Evolutionary conservation across 1,139 yeast genomes (phyloP).

Genomic region (Scheffersomyces illinoinensis): DNA sequence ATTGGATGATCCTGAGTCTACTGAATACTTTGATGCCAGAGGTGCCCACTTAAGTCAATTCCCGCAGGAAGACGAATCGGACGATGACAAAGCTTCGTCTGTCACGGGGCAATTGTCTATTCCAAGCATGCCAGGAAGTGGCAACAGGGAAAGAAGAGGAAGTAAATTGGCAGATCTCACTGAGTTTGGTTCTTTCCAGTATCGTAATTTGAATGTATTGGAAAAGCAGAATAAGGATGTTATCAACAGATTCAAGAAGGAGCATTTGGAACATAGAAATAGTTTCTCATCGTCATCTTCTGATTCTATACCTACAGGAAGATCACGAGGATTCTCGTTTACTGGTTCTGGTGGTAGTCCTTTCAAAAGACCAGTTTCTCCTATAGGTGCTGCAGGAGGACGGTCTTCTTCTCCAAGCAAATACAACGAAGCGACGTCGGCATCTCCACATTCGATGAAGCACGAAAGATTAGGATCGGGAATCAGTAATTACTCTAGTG

Average conservation of each 20-base stretch:
- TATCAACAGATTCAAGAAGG: slow-evolving; percentile 79
- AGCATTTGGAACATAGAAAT: slow-evolving; percentile 62
- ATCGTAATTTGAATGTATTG: slow-evolving; percentile 82
- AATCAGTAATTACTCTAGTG: slow-evolving; percentile 35
- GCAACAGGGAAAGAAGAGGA: slow-evolving; percentile 60
- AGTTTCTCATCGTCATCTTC: slow-evolving; percentile 47
- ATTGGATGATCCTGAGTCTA: slow-evolving; percentile 78
- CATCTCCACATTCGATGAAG: slow-evolving; percentile 22
- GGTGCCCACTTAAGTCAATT: slow-evolving; percentile 77
- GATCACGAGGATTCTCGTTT: slow-evolving; percentile 44
- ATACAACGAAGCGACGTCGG: slow-evolving; percentile 4
- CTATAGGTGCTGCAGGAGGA: slow-evolving; percentile 11
- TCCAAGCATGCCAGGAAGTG: slow-evolving; percentile 10
- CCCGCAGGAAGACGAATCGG: slow-evolving; percentile 51
- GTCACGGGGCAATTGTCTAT: background rate
- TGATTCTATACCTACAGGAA: slow-evolving; percentile 36
- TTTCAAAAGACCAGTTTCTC: slow-evolving; percentile 38
- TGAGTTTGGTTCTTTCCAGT: slow-evolving; percentile 93
- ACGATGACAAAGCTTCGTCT: slow-evolving; percentile 14
- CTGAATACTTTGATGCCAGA: slow-evolving; percentile 88
- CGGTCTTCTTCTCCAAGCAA: slow-evolving; percentile 32
- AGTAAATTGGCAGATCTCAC: slow-evolving; percentile 69
- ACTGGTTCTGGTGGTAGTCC: slow-evolving; percentile 29
- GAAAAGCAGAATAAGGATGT: slow-evolving; percentile 95
- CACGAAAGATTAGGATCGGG: slow-evolving; percentile 39